Conservation (phyloP, 1,284 basidiomycete genomes). For the Trametes hirsuta region DNA sequence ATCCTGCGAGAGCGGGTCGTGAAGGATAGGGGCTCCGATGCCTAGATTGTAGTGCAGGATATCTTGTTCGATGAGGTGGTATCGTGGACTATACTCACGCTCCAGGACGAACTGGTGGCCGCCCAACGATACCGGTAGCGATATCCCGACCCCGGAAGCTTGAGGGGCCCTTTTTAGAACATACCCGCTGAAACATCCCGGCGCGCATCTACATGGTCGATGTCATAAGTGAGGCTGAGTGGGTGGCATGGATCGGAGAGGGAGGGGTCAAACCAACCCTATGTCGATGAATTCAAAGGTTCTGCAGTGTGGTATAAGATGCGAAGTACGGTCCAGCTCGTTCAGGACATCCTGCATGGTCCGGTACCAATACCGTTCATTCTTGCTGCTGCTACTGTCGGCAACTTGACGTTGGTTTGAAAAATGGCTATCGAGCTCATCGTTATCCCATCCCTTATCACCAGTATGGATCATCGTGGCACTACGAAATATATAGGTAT, state of each 20-base stretch:
- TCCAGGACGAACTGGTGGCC: slow-evolving; percentile 28
- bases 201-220: slow-evolving; percentile 33
- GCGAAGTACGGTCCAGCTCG: slow-evolving; percentile 20
- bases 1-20: slow-evolving; percentile 4
- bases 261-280: slow-evolving; percentile 12
- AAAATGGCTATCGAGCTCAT: slow-evolving; percentile 2
- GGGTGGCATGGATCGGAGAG: neutral
- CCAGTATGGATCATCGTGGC: no score
- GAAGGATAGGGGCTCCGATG: slow-evolving; percentile 2
- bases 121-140: slow-evolving; percentile 29
- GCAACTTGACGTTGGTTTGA: neutral
- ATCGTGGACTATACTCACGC: slow-evolving; percentile 19
- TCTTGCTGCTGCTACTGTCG: neutral
- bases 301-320: slow-evolving; percentile 7
- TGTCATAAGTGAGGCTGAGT: neutral
- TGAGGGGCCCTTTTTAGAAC: slow-evolving; percentile 28
- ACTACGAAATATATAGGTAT: no score
- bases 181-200: slow-evolving; percentile 37
- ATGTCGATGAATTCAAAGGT: slow-evolving; percentile 26
- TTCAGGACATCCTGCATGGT: slow-evolving; percentile 20
- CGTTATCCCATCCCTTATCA: slow-evolving; percentile 10
- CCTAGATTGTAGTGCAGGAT: slow-evolving; percentile 23
- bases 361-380: slow-evolving; percentile 14
- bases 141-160: slow-evolving; percentile 32
- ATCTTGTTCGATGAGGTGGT: slow-evolving; percentile 28